These are phyloP conservation scores for Suillus placidus DNA, from an alignment of 768 basidiomycete genomes.

Conservation along the genomic window DNA sequence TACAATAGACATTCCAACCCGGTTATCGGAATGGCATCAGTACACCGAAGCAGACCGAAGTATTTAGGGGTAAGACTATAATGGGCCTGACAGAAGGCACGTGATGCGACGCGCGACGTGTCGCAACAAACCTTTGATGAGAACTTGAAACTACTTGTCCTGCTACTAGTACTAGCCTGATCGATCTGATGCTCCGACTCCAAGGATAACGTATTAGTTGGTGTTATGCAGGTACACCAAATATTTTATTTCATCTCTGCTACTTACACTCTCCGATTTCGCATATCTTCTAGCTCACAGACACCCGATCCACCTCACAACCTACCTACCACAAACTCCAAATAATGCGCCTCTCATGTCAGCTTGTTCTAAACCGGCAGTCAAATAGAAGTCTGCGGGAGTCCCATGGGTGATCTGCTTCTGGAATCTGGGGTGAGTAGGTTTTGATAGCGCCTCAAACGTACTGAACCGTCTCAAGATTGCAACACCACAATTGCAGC, in stretches of 20 bases:
- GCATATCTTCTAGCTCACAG: neutral
- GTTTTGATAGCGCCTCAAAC: neutral
- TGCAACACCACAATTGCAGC: neutral
- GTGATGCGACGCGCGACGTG: neutral
- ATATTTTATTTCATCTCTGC: neutral
- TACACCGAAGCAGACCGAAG: neutral
- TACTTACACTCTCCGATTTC: neutral
- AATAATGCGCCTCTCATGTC: neutral
- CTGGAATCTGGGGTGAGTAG: neutral
- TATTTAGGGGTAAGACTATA: neutral
- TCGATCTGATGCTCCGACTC: neutral
- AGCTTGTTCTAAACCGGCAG: neutral
- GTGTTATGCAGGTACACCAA: neutral
- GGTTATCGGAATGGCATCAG: no score
- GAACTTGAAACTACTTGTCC: neutral
- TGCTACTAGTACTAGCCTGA: neutral
- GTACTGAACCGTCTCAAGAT: neutral
- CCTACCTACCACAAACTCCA: neutral
- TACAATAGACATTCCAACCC: no score
- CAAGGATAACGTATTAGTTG: neutral
- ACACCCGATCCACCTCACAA: neutral
- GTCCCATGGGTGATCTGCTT: neutral
- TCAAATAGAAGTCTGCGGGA: neutral
- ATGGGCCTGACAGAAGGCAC: neutral
- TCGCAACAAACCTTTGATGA: no score